Conservation (phyloP, 495 filamentous ascomycete species). For the Penicillium desertorum region DNA sequence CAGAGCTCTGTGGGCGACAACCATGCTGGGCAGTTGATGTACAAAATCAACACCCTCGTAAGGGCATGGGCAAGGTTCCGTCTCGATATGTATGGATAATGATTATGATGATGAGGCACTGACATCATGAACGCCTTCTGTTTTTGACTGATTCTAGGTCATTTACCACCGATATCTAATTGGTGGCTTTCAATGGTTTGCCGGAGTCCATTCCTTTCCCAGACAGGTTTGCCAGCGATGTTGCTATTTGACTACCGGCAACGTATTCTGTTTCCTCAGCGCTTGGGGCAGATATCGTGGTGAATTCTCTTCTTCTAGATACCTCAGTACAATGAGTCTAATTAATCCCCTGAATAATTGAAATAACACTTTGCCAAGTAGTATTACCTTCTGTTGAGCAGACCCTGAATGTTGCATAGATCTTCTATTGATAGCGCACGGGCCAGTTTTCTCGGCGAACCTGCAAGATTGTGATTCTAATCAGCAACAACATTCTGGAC, state of each 20-base stretch:
- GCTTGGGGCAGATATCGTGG: not conserved
- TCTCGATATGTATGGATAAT: slow-evolving; percentile 6
- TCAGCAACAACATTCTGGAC: not conserved
- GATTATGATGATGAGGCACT: slow-evolving; percentile 26
- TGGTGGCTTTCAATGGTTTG: not conserved
- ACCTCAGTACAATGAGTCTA: not conserved
- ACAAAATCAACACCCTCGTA: not conserved
- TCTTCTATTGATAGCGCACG: slow-evolving; percentile 20
- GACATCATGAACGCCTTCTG: slow-evolving; percentile 30
- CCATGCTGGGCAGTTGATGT: slow-evolving; percentile 11
- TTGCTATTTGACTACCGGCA: not conserved
- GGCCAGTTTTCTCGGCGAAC: slow-evolving; percentile 17
- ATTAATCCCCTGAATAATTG: not conserved
- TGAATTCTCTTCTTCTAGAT: not conserved
- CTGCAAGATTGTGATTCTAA: slow-evolving; percentile 18
- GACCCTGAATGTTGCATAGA: slow-evolving; percentile 1
- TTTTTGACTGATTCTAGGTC: not conserved
- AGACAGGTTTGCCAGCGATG: not conserved
- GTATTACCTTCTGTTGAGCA: not conserved
- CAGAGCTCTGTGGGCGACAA: slow-evolving; percentile 21
- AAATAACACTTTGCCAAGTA: not conserved
- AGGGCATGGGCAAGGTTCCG: not conserved
- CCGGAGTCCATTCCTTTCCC: slow-evolving; percentile 7
- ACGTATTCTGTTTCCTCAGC: not conserved
- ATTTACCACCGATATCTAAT: not conserved